Conservation (phyloP, 2,329 filamentous ascomycete genomes). For the Berkeleyomyces basicola region DNA sequence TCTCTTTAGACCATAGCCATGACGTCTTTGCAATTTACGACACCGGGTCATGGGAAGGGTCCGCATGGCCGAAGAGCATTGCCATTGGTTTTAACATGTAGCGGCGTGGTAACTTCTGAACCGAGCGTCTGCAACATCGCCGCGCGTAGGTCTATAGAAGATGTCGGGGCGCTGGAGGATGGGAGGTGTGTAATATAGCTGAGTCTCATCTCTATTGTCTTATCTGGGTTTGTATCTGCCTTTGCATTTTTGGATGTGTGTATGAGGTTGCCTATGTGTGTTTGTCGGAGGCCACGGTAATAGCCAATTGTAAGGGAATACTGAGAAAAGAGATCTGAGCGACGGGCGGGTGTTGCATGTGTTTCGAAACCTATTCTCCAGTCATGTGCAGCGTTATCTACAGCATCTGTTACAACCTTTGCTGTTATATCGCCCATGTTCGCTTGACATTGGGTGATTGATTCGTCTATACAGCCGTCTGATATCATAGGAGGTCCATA, state of each 20-base stretch:
- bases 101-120: not conserved
- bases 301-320: not conserved
- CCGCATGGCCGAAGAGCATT: not conserved
- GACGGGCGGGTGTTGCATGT: not conserved
- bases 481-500: not conserved
- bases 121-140: not conserved
- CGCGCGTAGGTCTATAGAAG: not conserved
- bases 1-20: not conserved
- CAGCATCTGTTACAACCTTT: not conserved
- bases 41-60: not conserved
- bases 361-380: not conserved
- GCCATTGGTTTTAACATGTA: not conserved
- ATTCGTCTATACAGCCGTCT: not conserved
- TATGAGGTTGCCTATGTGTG: too few species aligned
- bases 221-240: not conserved
- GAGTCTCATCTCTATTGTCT: not conserved
- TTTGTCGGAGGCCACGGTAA: not conserved
- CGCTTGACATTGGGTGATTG: not conserved
- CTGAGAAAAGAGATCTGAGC: not conserved
- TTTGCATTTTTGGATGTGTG: not conserved
- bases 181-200: not conserved
- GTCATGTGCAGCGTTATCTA: not conserved
- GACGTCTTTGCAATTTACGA: not conserved
- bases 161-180: not conserved
- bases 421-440: not conserved